A percentile compares a stretch with the other conserved stretches of the same genome.
These are phyloP conservation scores for Chloropicon primus DNA, from an alignment of 139 green algal species.

Conservation along the genomic window DNA sequence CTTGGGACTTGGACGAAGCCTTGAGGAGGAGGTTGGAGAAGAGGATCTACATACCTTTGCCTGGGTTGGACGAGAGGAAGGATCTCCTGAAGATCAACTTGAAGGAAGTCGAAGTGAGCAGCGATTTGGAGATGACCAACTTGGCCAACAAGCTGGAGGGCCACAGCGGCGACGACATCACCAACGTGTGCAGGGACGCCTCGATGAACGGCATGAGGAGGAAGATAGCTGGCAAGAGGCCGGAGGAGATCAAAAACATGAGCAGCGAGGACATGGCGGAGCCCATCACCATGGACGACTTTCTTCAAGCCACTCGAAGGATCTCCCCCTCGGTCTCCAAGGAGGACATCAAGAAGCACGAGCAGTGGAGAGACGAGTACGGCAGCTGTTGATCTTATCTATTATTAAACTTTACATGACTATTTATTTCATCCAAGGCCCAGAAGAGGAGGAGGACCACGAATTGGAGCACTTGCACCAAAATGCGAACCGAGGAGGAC, in stretches of 20 bases:
- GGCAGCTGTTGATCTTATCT: slow-evolving; percentile 7
- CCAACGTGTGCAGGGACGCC: slow-evolving; percentile 78
- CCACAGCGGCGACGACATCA: slow-evolving; percentile 82
- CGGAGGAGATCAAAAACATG: slow-evolving; percentile 41
- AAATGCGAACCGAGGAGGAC: too few species aligned
- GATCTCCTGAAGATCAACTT: slow-evolving; percentile 76
- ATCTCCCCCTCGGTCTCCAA: slow-evolving; percentile 65
- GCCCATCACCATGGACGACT: slow-evolving; percentile 26
- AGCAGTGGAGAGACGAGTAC: slow-evolving; percentile 59
- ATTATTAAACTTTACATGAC: too few species aligned
- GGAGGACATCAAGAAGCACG: slow-evolving; percentile 63
- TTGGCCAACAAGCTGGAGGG: slow-evolving; percentile 52
- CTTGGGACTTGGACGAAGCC: slow-evolving; percentile 89
- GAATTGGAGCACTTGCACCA: too few species aligned
- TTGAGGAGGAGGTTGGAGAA: slow-evolving; percentile 78
- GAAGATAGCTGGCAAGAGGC: slow-evolving; percentile 56
- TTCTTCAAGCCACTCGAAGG: slow-evolving; percentile 49
- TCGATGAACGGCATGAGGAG: slow-evolving; percentile 80
- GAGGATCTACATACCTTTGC: slow-evolving; percentile 89
- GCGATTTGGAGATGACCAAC: slow-evolving; percentile 20
- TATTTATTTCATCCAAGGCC: too few species aligned
- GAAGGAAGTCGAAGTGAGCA: slow-evolving; percentile 39
- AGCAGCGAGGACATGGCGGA: not conserved
- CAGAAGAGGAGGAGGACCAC: too few species aligned
- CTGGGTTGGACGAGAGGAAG: slow-evolving; percentile 39